A percentile compares a stretch with the other conserved stretches of the same genome.
Evolutionary conservation across 2,329 filamentous ascomycete genomes (phyloP).

Genomic region (Metarhizium humberi): DNA sequence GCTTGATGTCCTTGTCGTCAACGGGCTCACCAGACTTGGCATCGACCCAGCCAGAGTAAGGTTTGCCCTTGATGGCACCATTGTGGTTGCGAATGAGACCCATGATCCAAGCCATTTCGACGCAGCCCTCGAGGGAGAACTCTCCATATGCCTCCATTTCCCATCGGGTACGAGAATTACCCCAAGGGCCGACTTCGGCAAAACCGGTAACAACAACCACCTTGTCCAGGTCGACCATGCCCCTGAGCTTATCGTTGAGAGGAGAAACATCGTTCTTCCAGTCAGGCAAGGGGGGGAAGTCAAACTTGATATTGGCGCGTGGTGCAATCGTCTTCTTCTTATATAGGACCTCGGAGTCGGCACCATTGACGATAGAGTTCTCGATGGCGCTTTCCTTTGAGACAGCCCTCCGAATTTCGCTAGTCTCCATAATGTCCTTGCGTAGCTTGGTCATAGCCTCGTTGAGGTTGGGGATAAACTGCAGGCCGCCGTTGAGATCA

Average conservation of each 20-base stretch:
- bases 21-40: slow-evolving; percentile 89
- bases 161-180: slow-evolving; percentile 96
- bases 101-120: slow-evolving; percentile 99
- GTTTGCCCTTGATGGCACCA: slow-evolving; percentile 88
- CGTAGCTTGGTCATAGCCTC: slow-evolving; percentile 87
- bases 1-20: slow-evolving; percentile 95
- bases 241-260: slow-evolving; percentile 79
- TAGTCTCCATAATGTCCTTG: slow-evolving; percentile 90
- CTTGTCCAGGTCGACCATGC: slow-evolving; percentile 98
- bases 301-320: slow-evolving; percentile 95
- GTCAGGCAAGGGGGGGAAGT: slow-evolving; percentile 82
- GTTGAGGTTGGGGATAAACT: slow-evolving; percentile 95
- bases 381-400: slow-evolving; percentile 93
- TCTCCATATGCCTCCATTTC: slow-evolving; percentile 97
- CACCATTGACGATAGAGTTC: slow-evolving; percentile 94
- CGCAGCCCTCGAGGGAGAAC: slow-evolving; percentile 94
- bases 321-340: slow-evolving; percentile 91
- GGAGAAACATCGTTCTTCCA: slow-evolving; percentile 89
- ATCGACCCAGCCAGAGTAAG: slow-evolving; percentile 95
- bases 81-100: slow-evolving; percentile 99
- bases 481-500: slow-evolving; percentile 92
- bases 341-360: slow-evolving; percentile 84
- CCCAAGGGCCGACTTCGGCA: slow-evolving; percentile 92
- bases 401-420: slow-evolving; percentile 85
- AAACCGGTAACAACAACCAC: slow-evolving; percentile 97